These are phyloP conservation scores for Pseudognaphalium luteoalbum DNA, from an alignment of 129 eudicot genomes.

Conservation along the genomic window DNA sequence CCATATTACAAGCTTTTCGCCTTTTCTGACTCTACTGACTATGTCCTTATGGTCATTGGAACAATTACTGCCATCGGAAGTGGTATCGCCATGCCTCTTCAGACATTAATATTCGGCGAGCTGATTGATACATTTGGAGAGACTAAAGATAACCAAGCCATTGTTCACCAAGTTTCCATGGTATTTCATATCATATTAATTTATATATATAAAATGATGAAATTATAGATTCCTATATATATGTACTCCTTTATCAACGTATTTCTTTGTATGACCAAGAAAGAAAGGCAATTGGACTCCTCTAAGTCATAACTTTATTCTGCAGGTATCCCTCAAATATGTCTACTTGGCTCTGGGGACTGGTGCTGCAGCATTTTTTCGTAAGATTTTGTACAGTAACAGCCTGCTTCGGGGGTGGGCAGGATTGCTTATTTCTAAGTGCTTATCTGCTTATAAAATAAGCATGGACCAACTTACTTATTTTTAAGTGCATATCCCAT, in stretches of 20 bases:
- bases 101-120: conserved; percentile 66
- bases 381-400: conserved; percentile 39
- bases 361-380: conserved; percentile 57
- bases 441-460: too few relatives aligned
- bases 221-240: too few relatives aligned
- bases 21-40: conserved; percentile 68
- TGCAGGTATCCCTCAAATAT: conserved; percentile 61
- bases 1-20: conserved; percentile 72
- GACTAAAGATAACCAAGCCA: conserved; percentile 25
- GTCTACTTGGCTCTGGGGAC: conserved; percentile 73
- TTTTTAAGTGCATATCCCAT: too few relatives aligned
- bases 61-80: conserved; percentile 64
- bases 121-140: conserved; percentile 65
- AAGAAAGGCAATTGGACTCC: not conserved
- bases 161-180: conserved; percentile 59
- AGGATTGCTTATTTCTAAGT: not conserved
- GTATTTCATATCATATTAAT: conserved; percentile 24
- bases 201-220: not conserved
- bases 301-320: too few relatives aligned
- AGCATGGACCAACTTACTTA: not conserved
- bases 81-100: conserved; percentile 67
- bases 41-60: conserved; percentile 63
- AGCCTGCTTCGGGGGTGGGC: not conserved
- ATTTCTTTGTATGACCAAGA: too few relatives aligned
- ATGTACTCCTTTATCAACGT: not conserved